Evolutionary conservation across 306 rosid species (phyloP), one percentile per base, ranked within the genome.

Genomic region (Cicer pinnatifidum): DNA sequence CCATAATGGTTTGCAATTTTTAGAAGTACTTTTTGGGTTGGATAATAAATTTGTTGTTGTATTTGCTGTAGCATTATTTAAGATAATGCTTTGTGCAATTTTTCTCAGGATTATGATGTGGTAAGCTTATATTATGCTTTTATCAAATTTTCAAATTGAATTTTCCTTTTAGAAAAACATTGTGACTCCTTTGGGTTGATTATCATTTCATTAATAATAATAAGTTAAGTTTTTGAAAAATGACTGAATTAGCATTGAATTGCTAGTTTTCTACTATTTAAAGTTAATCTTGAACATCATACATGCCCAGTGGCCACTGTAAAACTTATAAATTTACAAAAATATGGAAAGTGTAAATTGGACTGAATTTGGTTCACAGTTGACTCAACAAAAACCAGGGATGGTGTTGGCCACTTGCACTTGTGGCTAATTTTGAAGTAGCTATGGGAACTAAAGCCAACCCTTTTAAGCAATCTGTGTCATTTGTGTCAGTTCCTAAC

Each of bases 41-140:
- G 76, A 33, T 76, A 3, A 41, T 60, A 17, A 48, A 51, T 28
- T 52, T 54, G 66, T 65, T 58, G 71, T 71, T 66, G 67, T 23
- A 74, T 75, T 33, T 38, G 62, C 33, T 60, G 43, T n/a, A 52
- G 15, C 40, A 38, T 53, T 41, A 15, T 47, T 60, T 13, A 3
- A 6, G 48, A 38, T 73, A 33, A 37, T 28, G 67, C 7, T n/a
- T 11, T 10, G 7, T 48, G 59, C 69, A 28, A 37, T 9, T 61
- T 8, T 6, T 76, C 62, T 23, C 39, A 7, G 39, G 48, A 56
- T 39, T 62, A 40, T 74, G 35, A 51, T 77, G 62, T 50, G 43
- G 33, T 28, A 52, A 71, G 57, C 35, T 63, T 63, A 59, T 71
- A 35, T 5, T 67, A 60, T 67, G 65, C 33, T 38, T 15, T 17